A percentile compares a stretch with the other conserved stretches of the same genome.
phyloP scores from a whole-genome alignment of 2,329 filamentous ascomycete species.

The Arthrobotrys musiformis region DNA sequence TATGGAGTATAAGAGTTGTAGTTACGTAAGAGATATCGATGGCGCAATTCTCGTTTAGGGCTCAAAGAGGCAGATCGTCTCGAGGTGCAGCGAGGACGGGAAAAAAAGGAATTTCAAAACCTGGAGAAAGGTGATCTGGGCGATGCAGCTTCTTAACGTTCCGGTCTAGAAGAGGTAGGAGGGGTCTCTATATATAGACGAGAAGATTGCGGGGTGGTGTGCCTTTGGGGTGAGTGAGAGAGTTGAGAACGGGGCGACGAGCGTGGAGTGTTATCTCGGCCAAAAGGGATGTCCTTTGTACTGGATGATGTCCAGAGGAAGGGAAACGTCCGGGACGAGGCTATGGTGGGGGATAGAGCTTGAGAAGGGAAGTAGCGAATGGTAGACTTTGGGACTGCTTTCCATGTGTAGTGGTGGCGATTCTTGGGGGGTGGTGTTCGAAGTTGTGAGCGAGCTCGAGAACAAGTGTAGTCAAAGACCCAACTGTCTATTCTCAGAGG shows the following conservation, averaged over 20 bases:
- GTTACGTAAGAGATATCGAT: constrained; percentile 55
- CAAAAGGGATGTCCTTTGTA: constrained; percentile 55
- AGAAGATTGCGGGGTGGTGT: constrained; percentile 15
- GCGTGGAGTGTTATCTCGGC: constrained; percentile 49
- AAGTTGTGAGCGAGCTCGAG: not conserved
- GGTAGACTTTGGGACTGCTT: constrained; percentile 41
- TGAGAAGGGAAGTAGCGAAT: constrained; percentile 25
- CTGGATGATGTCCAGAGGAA: constrained; percentile 54
- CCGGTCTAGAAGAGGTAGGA: not conserved
- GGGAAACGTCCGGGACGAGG: constrained; percentile 50
- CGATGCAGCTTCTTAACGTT: not conserved
- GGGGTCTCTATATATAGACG: constrained; percentile 13
- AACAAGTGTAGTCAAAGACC: not conserved
- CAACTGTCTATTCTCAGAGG: not conserved
- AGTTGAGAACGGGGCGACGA: not conserved
- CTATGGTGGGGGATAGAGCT: constrained; percentile 34
- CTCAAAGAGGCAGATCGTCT: constrained; percentile 2
- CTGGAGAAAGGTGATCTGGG: not conserved
- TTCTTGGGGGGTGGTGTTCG: not conserved
- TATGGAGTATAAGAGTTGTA: not conserved
- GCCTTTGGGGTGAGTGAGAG: constrained; percentile 5
- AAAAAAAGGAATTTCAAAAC: constrained; percentile 10
- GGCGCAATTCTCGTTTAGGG: constrained; percentile 37
- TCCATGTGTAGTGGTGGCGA: constrained; percentile 42
- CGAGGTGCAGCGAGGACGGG: not conserved